Evolutionary conservation across 441 rosid genomes (phyloP), one percentile per base, ranked within the genome.

Genomic region (Corymbia citriodora): DNA sequence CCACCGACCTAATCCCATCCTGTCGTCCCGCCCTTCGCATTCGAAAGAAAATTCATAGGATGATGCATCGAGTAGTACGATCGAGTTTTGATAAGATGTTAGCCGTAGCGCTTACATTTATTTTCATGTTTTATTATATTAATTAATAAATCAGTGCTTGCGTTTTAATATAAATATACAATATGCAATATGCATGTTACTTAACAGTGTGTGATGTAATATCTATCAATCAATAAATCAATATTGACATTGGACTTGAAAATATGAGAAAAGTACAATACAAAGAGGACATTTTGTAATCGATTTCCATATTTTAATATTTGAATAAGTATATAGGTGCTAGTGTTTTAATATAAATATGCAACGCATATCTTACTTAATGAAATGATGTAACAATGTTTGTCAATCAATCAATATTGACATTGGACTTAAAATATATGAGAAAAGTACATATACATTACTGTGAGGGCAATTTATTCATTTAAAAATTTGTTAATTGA

Each of bases 81-180:
- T 3, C 50, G 2, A 74, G 14, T 40, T 74, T 11, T 40, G 5
- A 70, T 21, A 19, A 17, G 40, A 74, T 74, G 5, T 74, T 40
- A 29, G 21, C 29, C 21, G 40, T 40, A 19, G 29, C 9, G 15
- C 21, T 65, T 40, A 36, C 29, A 7, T 21, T 74, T 23, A 29
- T 74, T 21, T 21, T 8, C 9, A 36, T 2, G 82, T 10, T 33
- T 5, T 3, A 16, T 36, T 19, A 23, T 40, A 15, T 21, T 23
- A 11, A 79, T 1, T 25, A 1, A 25, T 79, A 0, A 19, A 9
- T 79, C 5, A 4, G 29, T 6, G 1, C 27, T 23, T 11, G 29
- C 45, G 3, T 7, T 72, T 72, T 72, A 4, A 72, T 72, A 10
- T 29, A 63, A 29, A 0, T 7, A 29, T 4, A 18, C 3, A 10